A percentile compares a stretch with the other conserved stretches of the same genome.
These are phyloP conservation scores for Anaeromyces robustus DNA, from an alignment of 192 early-diverging fungal species.

Conservation along the genomic window DNA sequence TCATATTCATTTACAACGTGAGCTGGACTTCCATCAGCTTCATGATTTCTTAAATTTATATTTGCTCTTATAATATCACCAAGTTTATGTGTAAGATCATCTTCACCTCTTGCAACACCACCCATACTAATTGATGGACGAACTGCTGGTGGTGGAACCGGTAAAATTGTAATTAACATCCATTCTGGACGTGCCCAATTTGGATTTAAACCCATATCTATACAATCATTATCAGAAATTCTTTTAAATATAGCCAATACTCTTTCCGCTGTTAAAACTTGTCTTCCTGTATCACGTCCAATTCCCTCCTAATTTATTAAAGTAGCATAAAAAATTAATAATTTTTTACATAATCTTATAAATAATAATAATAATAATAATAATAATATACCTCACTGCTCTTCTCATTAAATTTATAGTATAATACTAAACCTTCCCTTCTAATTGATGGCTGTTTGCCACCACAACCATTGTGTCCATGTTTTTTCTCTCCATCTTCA, in stretches of 20 bases:
- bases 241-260: conserved; percentile 69
- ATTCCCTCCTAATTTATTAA: background rate
- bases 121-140: conserved; percentile 86
- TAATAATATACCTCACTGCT: background rate
- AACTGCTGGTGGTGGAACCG: conserved; percentile 91
- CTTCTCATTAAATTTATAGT: conserved; percentile 15
- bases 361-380: background rate
- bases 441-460: conserved; percentile 61
- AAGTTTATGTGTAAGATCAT: conserved; percentile 93
- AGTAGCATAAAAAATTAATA: conserved; percentile 23
- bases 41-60: conserved; percentile 56
- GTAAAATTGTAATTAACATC: conserved; percentile 90
- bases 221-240: conserved; percentile 73
- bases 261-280: conserved; percentile 51
- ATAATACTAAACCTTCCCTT: conserved; percentile 62
- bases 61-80: conserved; percentile 90
- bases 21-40: conserved; percentile 71
- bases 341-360: background rate
- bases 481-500: conserved; percentile 31
- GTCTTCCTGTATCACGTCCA: conserved; percentile 21
- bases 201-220: conserved; percentile 70
- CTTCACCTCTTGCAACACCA: conserved; percentile 53
- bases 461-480: conserved; percentile 74
- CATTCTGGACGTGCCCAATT: conserved; percentile 93
- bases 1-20: conserved; percentile 84